These are phyloP conservation scores for Salix caprea DNA, from an alignment of 345 rosid species.

Conservation along the genomic window DNA sequence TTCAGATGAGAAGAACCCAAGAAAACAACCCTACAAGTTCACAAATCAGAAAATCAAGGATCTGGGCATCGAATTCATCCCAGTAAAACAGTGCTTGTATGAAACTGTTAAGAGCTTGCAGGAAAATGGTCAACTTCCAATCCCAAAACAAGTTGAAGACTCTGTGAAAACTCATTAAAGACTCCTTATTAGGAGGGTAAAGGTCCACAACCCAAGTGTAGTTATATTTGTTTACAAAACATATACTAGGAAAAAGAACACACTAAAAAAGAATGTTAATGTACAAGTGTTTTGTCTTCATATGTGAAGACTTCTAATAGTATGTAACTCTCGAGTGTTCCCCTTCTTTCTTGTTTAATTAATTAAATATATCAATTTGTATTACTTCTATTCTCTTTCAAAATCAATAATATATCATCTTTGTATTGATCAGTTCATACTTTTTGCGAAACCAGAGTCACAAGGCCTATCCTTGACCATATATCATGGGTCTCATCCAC, in stretches of 20 bases:
- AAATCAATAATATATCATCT: no score
- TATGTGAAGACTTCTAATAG: not conserved
- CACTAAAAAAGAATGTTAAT: not conserved
- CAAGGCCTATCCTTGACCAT: no score
- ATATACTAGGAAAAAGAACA: not conserved
- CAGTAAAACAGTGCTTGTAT: conserved; percentile 73
- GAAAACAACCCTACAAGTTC: conserved; percentile 71
- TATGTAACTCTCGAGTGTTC: not conserved
- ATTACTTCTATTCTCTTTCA: no score
- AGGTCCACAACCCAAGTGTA: no score
- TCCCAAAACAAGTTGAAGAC: conserved; percentile 43
- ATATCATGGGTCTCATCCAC: no score
- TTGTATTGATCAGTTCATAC: no score
- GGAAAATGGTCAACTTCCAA: conserved; percentile 77
- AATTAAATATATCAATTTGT: no score
- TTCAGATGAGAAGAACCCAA: conserved; percentile 86
- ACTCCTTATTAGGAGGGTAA: not conserved
- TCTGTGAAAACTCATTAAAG: conserved; percentile 20
- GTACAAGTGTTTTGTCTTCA: not conserved
- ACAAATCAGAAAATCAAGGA: conserved; percentile 74
- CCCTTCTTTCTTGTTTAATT: no score
- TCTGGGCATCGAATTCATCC: conserved; percentile 76
- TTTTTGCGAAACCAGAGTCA: no score
- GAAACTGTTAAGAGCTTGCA: conserved; percentile 88
- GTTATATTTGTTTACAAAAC: not conserved